Base-by-base conservation (phyloP, 352 stramenopile genomes). In the Globisporangium polare region DNA sequence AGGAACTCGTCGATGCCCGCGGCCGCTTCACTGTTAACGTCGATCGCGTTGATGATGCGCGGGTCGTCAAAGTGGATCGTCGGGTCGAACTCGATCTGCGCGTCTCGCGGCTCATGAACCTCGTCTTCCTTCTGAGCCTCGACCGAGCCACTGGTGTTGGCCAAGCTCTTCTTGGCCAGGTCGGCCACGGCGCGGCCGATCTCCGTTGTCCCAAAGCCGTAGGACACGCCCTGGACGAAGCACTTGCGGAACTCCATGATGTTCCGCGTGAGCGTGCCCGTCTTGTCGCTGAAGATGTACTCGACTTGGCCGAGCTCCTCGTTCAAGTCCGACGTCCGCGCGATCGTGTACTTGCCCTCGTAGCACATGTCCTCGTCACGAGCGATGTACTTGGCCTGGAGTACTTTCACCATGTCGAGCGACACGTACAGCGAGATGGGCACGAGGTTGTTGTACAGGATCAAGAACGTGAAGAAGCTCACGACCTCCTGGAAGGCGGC, bases 261-360 rank as follows among this genome's bases (percentile, higher is more conserved):
- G 79, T 99, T 99, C 58, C 94, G 88, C n/a, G 97, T 99, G 35
- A 99, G 80, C 33, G 97, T 99, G 9, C 97, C 97, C 9, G 97
- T 99, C 73, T 99, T 99, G 75, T 99, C 97, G 27, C 85, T 98
- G 80, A 99, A 99, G 15, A 99, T 95, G 65, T 99, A 98, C 63
- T 98, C 80, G 27, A 99, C 86, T 72, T 98, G 89, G 2, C 96
- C 97, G 2, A 98, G 69, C 54, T 98, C 90, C 69, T 96, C 92
- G 52, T 96, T 97, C 52, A 98, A 68, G 55, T 97, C 88, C 0
- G 89, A 96, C 7, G 86, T 97, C 12, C 93, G 76, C 13, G 84
- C 91, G 33, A 92, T 83, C 31, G 90, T 85, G 31, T 71, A 84
- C 20, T 81, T 97, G 51, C 90, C 89, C 35, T 90, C 78, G 67